A percentile compares a stretch with the other conserved stretches of the same genome.
These are phyloP conservation scores for Orbilia javanica DNA, from an alignment of 2,329 filamentous ascomycete species.

Conservation along the genomic window DNA sequence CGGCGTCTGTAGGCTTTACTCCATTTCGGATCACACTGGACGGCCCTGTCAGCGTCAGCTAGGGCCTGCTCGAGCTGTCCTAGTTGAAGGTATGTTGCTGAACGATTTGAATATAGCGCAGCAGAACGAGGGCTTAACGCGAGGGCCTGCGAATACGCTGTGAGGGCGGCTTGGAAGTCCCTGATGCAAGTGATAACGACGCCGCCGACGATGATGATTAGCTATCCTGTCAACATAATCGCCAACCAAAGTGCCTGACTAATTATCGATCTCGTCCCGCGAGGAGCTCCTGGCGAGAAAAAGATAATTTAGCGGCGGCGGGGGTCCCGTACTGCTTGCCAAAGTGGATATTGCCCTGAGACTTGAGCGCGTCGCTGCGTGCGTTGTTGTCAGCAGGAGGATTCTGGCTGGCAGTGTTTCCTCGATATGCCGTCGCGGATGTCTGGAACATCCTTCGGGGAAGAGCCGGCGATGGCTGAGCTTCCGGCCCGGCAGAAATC, in stretches of 20 bases:
- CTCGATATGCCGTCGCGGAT: constrained; percentile 33
- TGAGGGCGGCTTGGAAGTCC: constrained; percentile 60
- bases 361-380: constrained; percentile 60
- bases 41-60: constrained; percentile 60
- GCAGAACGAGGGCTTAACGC: constrained; percentile 58
- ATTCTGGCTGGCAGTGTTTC: constrained; percentile 36
- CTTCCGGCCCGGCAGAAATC: neutral
- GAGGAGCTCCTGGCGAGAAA: neutral
- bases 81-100: constrained; percentile 60
- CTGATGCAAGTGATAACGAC: constrained; percentile 35
- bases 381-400: constrained; percentile 53
- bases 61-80: constrained; percentile 60
- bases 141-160: constrained; percentile 60
- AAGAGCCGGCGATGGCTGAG: constrained; percentile 7
- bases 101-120: constrained; percentile 61
- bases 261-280: no score
- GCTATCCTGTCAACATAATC: neutral
- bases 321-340: constrained; percentile 58
- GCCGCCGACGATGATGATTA: constrained; percentile 1
- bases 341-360: constrained; percentile 60
- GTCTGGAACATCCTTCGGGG: constrained; percentile 48
- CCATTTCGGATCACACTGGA: constrained; percentile 61
- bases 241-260: neutral
- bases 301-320: neutral
- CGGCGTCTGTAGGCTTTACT: constrained; percentile 61